Base-by-base conservation (phyloP, 1,284 basidiomycete species). In the Volvariella surrecta region DNA sequence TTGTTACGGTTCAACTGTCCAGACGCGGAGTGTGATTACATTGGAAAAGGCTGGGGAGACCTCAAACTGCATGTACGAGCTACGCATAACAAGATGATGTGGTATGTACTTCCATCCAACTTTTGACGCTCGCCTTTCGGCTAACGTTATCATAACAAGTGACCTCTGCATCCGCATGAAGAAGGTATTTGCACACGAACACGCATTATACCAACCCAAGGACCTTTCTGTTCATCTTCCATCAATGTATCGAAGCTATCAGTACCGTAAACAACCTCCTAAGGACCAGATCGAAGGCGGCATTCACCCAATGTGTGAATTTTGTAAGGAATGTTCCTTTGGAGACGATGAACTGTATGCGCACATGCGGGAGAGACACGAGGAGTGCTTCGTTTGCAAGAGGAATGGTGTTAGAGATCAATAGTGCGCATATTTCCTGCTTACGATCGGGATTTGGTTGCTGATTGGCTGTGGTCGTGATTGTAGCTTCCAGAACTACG, bases 101-200 rank as follows among this genome's bases (percentile, higher is more conserved):
- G 93, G 88, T 89, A 45, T 44, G 82, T 64, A n/a, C n/a, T n/a
- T n/a, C n/a, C n/a, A n/a, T n/a, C n/a, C n/a, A n/a, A n/a, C n/a
- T n/a, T n/a, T n/a, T n/a, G n/a, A n/a, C n/a, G n/a, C n/a, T n/a
- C n/a, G n/a, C n/a, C n/a, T n/a, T n/a, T n/a, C n/a, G 9, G 30
- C 15, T 9, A 9, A 9, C 15, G 35, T 31, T 11, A 39, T 39
- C 32, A 32, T n/a, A 41, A 43, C 15, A 50, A 92, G 90, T 57
- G 89, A 93, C 54, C 61, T 99, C 2, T 99, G 96, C 59, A 82
- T 94, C 45, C 74, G 81, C 32, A 74, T 78, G 63, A 93, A 98
- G 66, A 97, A 96, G 54, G 88, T 98, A 39, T 99, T 99, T 64
- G 74, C 90, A 0, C 94, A 99, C 61, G 95, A 99, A 61, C 96